A percentile compares a stretch with the other conserved stretches of the same genome.
Evolutionary conservation across 495 filamentous ascomycete genomes (phyloP).

Genomic region (Daldinia bambusicola): DNA sequence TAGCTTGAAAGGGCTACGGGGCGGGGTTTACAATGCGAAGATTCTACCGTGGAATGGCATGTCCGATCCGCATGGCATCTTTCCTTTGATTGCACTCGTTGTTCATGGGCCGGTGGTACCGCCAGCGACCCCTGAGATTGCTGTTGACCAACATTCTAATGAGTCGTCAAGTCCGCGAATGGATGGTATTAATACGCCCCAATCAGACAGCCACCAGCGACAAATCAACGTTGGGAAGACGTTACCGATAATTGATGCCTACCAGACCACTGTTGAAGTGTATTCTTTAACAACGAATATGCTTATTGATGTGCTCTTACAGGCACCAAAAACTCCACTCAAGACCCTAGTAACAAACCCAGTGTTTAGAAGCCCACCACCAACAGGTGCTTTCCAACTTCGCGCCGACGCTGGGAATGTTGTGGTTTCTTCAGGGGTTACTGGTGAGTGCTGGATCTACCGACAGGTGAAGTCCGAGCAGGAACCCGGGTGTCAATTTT

Average conservation of each 20-base stretch:
- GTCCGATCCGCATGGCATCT: constrained; percentile 46
- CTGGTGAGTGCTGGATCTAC: constrained; percentile 88
- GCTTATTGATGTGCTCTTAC: constrained; percentile 74
- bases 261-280: constrained; percentile 87
- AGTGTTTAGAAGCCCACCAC: constrained; percentile 67
- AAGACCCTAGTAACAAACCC: constrained; percentile 63
- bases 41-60: constrained; percentile 68
- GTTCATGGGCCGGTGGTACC: constrained; percentile 75
- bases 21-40: constrained; percentile 83
- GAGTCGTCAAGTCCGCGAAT: constrained; percentile 53
- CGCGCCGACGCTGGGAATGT: constrained; percentile 73
- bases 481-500: constrained; percentile 61
- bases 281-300: constrained; percentile 78
- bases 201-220: constrained; percentile 44
- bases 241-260: constrained; percentile 61
- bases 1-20: constrained; percentile 77
- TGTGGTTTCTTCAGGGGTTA: constrained; percentile 78
- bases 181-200: constrained; percentile 48
- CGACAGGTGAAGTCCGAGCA: constrained; percentile 49
- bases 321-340: constrained; percentile 60
- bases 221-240: constrained; percentile 34
- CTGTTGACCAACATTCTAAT: constrained; percentile 53
- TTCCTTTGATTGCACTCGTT: constrained; percentile 77
- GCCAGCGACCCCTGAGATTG: constrained; percentile 44
- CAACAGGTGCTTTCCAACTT: constrained; percentile 75